A percentile compares a stretch with the other conserved stretches of the same genome.
Evolutionary conservation across 1,139 yeast species (phyloP).

Genomic region (Geotrichum phurueaensis): DNA sequence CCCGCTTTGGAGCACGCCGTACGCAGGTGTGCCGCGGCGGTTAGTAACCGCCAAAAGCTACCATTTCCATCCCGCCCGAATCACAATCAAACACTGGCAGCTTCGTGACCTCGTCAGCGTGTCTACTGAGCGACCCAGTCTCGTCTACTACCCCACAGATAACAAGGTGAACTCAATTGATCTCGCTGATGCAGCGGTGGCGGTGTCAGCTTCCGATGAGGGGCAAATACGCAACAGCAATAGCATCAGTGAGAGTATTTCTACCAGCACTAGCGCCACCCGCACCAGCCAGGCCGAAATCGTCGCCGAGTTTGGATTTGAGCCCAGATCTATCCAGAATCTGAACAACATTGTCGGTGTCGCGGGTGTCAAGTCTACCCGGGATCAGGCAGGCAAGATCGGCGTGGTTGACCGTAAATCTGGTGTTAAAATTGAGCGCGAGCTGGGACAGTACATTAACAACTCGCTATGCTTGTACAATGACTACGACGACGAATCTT

Average conservation of each 20-base stretch:
- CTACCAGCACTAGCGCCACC: slow-evolving; percentile 20
- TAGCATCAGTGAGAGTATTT: background rate
- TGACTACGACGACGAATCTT: slow-evolving; percentile 26
- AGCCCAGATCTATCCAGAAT: slow-evolving; percentile 68
- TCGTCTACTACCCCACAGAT: slow-evolving; percentile 47
- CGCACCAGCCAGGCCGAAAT: slow-evolving; percentile 31
- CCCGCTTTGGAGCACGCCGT: slow-evolving; percentile 14
- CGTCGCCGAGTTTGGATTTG: slow-evolving; percentile 48
- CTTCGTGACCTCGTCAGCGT: slow-evolving; percentile 63
- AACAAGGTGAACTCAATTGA: slow-evolving; percentile 43
- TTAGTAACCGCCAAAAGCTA: slow-evolving; percentile 23
- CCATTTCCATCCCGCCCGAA: slow-evolving; percentile 25
- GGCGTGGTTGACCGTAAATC: slow-evolving; percentile 32
- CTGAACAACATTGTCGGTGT: slow-evolving; percentile 54
- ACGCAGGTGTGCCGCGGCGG: slow-evolving; percentile 14
- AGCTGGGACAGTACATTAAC: slow-evolving; percentile 75
- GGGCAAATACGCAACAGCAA: background rate
- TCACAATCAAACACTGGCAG: slow-evolving; percentile 66
- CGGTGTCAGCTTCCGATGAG: background rate
- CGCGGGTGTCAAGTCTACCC: slow-evolving; percentile 56
- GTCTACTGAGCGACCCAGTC: slow-evolving; percentile 36
- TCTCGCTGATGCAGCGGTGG: slow-evolving; percentile 24
- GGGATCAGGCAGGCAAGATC: slow-evolving; percentile 25
- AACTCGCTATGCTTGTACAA: slow-evolving; percentile 65
- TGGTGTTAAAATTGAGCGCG: slow-evolving; percentile 40